Percentiles rank a stretch among this genome's conserved stretches.
Conservation (phyloP, 108 stramenopile genomes). For the Mediolabrus comicus region DNA sequence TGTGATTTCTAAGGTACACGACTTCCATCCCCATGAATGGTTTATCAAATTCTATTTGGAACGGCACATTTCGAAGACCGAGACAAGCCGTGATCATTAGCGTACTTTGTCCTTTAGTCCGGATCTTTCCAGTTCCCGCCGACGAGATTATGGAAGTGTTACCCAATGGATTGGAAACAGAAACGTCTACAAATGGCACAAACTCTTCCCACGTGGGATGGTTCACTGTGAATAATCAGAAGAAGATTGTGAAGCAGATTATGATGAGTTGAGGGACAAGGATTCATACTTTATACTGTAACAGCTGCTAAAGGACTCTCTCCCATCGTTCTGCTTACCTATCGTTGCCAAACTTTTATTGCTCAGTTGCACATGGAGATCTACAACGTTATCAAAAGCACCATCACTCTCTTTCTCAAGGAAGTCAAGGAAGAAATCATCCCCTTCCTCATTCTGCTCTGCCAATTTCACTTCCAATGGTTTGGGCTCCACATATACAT, state of each 20-base stretch:
- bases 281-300: no score
- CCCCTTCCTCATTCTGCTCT: conserved; percentile 9
- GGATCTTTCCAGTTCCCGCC: background rate
- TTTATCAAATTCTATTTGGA: conserved; percentile 8
- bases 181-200: background rate
- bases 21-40: conserved; percentile 2
- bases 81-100: conserved; percentile 1
- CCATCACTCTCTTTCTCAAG: background rate
- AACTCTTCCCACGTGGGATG: background rate
- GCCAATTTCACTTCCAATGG: background rate
- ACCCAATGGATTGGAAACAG: background rate
- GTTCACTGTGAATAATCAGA: background rate
- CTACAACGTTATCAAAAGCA: background rate
- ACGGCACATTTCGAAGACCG: conserved; percentile 8
- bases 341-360: background rate
- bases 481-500: background rate
- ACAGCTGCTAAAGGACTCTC: no score
- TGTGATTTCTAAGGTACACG: background rate
- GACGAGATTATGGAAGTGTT: background rate
- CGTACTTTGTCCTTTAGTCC: conserved; percentile 4
- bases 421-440: conserved; percentile 11
- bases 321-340: background rate
- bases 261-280: background rate
- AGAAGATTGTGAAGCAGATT: background rate
- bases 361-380: background rate